These are phyloP conservation scores for Neurospora crassa DNA, from an alignment of 2,329 filamentous ascomycete genomes.

Conservation along the genomic window DNA sequence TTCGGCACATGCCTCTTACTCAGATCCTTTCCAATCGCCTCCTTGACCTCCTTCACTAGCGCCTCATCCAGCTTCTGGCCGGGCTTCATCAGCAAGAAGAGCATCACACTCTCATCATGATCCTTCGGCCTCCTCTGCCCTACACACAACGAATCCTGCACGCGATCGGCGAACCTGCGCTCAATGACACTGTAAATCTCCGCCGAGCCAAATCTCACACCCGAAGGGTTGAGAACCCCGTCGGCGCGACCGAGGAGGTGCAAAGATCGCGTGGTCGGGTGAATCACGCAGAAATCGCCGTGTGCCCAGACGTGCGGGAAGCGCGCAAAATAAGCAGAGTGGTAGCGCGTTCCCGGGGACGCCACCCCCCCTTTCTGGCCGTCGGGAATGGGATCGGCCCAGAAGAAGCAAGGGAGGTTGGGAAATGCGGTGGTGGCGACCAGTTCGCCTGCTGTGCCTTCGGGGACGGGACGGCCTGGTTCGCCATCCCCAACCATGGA, in stretches of 20 bases:
- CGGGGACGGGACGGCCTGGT: constrained; percentile 32
- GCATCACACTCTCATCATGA: constrained; percentile 42
- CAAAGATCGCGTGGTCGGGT: constrained; percentile 46
- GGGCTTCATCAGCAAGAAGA: constrained; percentile 47
- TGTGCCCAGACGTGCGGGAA: constrained; percentile 69
- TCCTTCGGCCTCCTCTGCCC: constrained; percentile 59
- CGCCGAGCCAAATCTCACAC: constrained; percentile 68
- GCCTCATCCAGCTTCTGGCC: constrained; percentile 43
- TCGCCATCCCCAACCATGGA: constrained; percentile 41
- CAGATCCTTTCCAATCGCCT: constrained; percentile 54
- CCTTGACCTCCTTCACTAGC: constrained; percentile 51
- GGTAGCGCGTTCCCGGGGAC: constrained; percentile 46
- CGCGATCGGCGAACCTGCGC: constrained; percentile 48
- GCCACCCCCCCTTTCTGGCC: constrained; percentile 19
- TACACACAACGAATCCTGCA: constrained; percentile 70
- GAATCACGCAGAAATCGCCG: constrained; percentile 66
- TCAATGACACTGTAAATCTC: constrained; percentile 74
- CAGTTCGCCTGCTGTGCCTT: constrained; percentile 64
- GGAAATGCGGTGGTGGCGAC: constrained; percentile 64
- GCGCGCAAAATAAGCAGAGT: constrained; percentile 50
- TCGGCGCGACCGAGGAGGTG: constrained; percentile 63
- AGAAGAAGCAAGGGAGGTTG: constrained; percentile 62
- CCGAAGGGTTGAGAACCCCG: constrained; percentile 70
- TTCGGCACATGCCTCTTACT: constrained; percentile 68
- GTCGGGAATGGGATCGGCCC: constrained; percentile 36